Evolutionary conservation across 306 rosid species (phyloP), one percentile per base, ranked within the genome.

Genomic region (Aeschynomene evenia): DNA sequence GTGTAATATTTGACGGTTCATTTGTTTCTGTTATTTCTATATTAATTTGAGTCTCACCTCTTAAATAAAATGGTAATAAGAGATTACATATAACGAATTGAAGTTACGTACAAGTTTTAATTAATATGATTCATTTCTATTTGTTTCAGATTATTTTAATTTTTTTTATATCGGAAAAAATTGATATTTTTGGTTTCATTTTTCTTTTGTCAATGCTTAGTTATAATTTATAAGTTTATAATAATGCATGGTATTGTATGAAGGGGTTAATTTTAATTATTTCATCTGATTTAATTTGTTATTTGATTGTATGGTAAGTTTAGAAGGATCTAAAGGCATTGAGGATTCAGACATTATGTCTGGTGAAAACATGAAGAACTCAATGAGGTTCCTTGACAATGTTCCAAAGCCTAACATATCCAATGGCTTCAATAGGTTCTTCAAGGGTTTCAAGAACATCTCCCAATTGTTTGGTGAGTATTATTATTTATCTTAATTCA

Each of bases 381-480:
- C 90, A 1, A 51, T 81, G 11, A 84, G 80, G 68, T 67, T 80
- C 28, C 55, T 65, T 62, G 74, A 78, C 7, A 56, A 74, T 16
- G 81, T 68, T 83, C 86, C 86, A 48, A 94, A 88, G 80, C 83
- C 92, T 67, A 88, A 87, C 79, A 24, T 75, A 31, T 79, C 88
- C n/a, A 72, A 34, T 37, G 91, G 94, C 14, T 66, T 91, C 50
- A 81, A 91, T 26, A 88, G 84, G 78, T 64, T 94, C 23, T 68
- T 82, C 82, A 92, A 90, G 79, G 98, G 98, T 39, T 81, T 93
- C 90, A 94, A 94, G 86, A 91, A 80, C 81, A 2, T 94, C 66
- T 94, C 99, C 71, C 92, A 85, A 46, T 60, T 85, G 18, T 94
- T 94, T 84, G 97, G 99, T 88, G 81, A 71, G 95, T 51, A 22